Base-by-base conservation (phyloP, 2,329 filamentous ascomycete genomes). In the Colletotrichum sublineola region DNA sequence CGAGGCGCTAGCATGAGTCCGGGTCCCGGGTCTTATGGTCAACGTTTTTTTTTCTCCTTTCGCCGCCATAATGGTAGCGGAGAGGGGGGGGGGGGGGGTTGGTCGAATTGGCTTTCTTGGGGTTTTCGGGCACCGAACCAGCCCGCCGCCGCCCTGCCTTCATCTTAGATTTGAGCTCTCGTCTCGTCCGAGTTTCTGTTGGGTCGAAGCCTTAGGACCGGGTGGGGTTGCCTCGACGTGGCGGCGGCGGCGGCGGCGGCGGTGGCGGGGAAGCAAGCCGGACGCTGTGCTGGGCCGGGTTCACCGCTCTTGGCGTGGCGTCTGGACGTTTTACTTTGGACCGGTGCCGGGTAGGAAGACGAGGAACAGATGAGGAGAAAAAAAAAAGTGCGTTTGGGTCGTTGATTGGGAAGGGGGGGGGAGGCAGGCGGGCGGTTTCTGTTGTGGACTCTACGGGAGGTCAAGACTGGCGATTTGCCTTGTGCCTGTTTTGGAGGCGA, bases 281-380 rank as follows among this genome's bases (percentile, higher is more conserved):
- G 44, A 20, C n/a, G 52, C n/a, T 38, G 56, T 15, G 44, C 50
- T 24, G 15, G 46, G 65, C 68, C 48, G 66, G 69, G 66, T 64
- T 72, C 69, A 72, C 66, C 69, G 69, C 69, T 69, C 65, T 52
- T 69, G 40, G 68, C 55, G 64, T 53, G 60, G 60, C 65, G 60
- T 72, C 31, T 61, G 53, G 40, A 24, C 3, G 44, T 20, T 69
- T 72, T 48, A 29, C 58, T 46, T 46, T 52, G 63, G 53, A 63
- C 38, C 31, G 58, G 64, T 40, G 36, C 68, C 64, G 68, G 68
- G 52, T 58, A 24, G 36, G 52, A 5, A 40, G 56, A 58, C 11
- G n/a, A 42, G 48, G 15, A 42, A 14, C 3, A 33, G 36, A 14
- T 24, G 24, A 15, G 48, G 61, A n/a, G n/a, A n/a, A n/a, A n/a